Percentiles rank a stretch among this genome's conserved stretches.
Evolutionary conservation across 129 eudicot species (phyloP).

Genomic region (Chrysanthemum lavandulifolium): DNA sequence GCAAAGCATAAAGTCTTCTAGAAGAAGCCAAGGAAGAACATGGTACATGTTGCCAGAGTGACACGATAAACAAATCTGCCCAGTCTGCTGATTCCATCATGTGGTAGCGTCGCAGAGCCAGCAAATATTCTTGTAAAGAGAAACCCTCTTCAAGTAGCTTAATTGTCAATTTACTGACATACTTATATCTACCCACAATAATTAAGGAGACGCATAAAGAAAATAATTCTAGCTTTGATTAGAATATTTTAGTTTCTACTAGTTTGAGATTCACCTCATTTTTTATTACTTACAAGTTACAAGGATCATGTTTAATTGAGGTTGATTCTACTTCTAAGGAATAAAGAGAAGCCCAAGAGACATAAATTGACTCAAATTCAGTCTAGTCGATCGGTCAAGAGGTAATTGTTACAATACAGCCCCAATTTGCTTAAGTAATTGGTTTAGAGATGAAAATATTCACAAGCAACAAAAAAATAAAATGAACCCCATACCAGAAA

Average conservation of each 20-base stretch:
- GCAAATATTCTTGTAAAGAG: constrained; percentile 71
- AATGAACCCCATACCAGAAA: background rate
- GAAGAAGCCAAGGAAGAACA: background rate
- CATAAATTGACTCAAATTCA: too few relatives aligned
- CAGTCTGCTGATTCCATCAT: constrained; percentile 97
- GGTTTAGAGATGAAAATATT: background rate
- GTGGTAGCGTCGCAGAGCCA: constrained; percentile 83
- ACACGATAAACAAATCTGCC: constrained; percentile 86
- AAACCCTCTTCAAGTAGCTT: constrained; percentile 90
- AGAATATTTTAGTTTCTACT: background rate
- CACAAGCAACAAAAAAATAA: background rate
- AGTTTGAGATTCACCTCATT: too few relatives aligned
- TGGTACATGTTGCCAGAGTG: constrained; percentile 71
- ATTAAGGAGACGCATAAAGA: constrained; percentile 44
- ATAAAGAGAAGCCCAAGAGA: too few relatives aligned
- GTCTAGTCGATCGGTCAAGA: too few relatives aligned
- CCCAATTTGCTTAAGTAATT: background rate
- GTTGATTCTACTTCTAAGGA: too few relatives aligned
- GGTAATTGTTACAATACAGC: background rate
- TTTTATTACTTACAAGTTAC: too few relatives aligned
- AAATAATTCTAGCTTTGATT: background rate
- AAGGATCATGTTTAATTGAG: too few relatives aligned
- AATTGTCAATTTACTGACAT: constrained; percentile 80
- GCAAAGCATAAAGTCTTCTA: background rate
- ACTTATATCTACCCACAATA: constrained; percentile 52